These are phyloP conservation scores for Nissolia schottii DNA, from an alignment of 306 rosid genomes.

Conservation along the genomic window DNA sequence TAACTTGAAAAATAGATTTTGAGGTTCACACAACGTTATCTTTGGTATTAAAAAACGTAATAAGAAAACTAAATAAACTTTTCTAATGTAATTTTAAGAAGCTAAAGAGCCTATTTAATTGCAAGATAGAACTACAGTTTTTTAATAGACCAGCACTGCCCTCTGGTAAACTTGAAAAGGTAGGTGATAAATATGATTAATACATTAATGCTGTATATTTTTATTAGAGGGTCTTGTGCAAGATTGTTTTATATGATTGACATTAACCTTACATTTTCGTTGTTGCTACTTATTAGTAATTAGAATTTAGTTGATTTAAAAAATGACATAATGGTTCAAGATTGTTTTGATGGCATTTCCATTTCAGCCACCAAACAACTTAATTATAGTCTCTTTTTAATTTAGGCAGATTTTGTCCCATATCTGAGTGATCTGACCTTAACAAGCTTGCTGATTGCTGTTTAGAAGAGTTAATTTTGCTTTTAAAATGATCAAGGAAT, in stretches of 20 bases:
- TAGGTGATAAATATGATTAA: neutral
- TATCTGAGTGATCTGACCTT: neutral
- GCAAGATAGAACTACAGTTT: neutral
- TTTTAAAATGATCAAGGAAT: slow-evolving; percentile 16
- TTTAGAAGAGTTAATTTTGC: neutral
- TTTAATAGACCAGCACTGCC: neutral
- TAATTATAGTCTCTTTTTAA: neutral
- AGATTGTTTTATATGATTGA: neutral
- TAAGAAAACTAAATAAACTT: neutral
- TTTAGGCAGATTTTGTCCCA: slow-evolving; percentile 14
- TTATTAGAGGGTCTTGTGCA: neutral
- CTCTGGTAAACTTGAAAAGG: neutral
- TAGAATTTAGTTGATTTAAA: neutral
- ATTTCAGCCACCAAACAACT: slow-evolving; percentile 1
- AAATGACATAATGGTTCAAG: neutral
- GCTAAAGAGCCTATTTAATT: neutral
- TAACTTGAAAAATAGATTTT: neutral
- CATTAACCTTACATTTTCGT: neutral
- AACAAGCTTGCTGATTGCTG: neutral
- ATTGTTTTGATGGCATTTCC: slow-evolving; percentile 4
- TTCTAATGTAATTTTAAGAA: neutral
- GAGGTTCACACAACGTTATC: neutral
- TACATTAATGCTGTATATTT: neutral
- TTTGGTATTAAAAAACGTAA: neutral
- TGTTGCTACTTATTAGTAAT: neutral